Evolutionary conservation across 768 basidiomycete genomes (phyloP).

Genomic region (Mycena latifolia): DNA sequence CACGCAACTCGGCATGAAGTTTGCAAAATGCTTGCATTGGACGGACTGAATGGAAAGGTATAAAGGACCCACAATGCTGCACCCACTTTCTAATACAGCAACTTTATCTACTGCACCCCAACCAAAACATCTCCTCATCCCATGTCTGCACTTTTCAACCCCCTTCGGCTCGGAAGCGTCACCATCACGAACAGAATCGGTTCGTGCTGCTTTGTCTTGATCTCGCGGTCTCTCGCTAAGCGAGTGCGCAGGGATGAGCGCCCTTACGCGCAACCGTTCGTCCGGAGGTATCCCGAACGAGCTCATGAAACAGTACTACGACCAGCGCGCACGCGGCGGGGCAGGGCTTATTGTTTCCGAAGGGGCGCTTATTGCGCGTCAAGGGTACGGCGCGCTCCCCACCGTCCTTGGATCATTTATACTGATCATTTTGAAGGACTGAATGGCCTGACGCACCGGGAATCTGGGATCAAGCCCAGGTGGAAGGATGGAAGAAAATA

Average conservation of each 20-base stretch:
- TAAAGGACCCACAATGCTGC: too few species aligned
- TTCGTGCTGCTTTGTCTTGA: neutral
- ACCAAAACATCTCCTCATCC: too few species aligned
- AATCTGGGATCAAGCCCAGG: slow-evolving; percentile 58
- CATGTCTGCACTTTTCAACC: slow-evolving; percentile 41
- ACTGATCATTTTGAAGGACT: slow-evolving; percentile 2
- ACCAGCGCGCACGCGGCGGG: slow-evolving; percentile 51
- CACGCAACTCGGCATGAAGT: too few species aligned
- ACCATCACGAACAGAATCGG: slow-evolving; percentile 51
- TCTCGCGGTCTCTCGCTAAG: too few species aligned
- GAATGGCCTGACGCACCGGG: slow-evolving; percentile 50
- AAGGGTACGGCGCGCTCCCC: slow-evolving; percentile 60
- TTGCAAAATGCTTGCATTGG: too few species aligned
- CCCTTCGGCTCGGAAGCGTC: slow-evolving; percentile 50
- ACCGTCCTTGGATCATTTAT: neutral
- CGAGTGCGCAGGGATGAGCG: slow-evolving; percentile 42
- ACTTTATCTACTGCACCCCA: too few species aligned
- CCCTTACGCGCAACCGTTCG: slow-evolving; percentile 55
- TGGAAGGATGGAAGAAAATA: slow-evolving; percentile 58
- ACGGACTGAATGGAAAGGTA: too few species aligned
- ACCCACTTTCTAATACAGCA: too few species aligned
- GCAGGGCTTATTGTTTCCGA: slow-evolving; percentile 40
- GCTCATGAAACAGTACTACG: slow-evolving; percentile 53
- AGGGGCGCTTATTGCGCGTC: slow-evolving; percentile 53
- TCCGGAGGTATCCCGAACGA: slow-evolving; percentile 51